Base-by-base conservation (phyloP, 306 rosid species). In the Vigna radiata region DNA sequence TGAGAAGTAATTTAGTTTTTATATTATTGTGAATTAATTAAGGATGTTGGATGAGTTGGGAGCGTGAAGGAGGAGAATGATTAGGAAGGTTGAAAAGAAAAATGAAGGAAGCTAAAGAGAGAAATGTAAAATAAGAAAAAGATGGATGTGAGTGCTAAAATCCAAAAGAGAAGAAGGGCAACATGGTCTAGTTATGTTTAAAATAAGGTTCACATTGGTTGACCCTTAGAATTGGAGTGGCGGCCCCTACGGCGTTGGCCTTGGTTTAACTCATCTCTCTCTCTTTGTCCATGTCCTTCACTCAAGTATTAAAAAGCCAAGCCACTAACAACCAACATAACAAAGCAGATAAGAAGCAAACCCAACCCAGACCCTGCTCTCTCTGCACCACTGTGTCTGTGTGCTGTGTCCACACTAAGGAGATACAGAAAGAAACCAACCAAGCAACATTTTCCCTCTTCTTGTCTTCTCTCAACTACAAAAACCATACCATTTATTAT, bases 241-340 rank as follows among this genome's bases (percentile, higher is more conserved):
- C 97, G 99, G 91, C 89, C 97, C 97, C 98, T 87, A 91, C 97
- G 96, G 86, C 96, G 97, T 85, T 91, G 98, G 96, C 84, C 89
- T 85, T 86, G 96, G 80, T 78, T 25, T 80, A 33, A 8, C 54
- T 31, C 27, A 15, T 56, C 8, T 27, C 17, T 75, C 19, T 19
- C 59, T 64, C 46, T 41, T 15, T 18, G 47, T 65, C 52, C 49
- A 43, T 62, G 58, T 69, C 79, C 63, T 77, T 59, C 41, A 75
- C 71, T 56, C 41, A 78, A 77, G 80, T 84, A 85, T 87, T 83
- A 86, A 87, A 89, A 85, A 75, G 84, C 90, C 85, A 83, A 79
- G 75, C 61, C 89, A 83, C 87, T 79, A 76, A 81, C 78, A 75
- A 73, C 84, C 87, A 84, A 81, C 87, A 81, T 79, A 82, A 78